These are phyloP conservation scores for Aspergillus unguis DNA, from an alignment of 2,329 filamentous ascomycete genomes.

Conservation along the genomic window DNA sequence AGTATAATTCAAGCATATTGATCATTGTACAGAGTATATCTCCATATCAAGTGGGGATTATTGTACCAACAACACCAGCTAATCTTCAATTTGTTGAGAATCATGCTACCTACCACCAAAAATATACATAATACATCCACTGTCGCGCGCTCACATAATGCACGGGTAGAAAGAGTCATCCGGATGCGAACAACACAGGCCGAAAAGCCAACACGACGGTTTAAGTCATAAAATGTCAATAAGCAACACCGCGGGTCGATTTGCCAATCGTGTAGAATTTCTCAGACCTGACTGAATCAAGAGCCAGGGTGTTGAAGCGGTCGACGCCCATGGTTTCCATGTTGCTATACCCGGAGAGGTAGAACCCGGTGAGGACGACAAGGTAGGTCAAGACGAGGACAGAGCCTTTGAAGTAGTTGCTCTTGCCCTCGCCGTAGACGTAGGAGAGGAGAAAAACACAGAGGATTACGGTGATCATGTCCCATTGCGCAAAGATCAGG, in stretches of 20 bases:
- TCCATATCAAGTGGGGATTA: neutral
- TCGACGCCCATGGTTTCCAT: constrained; percentile 49
- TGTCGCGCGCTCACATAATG: neutral
- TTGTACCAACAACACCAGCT: neutral
- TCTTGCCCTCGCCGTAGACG: constrained; percentile 98
- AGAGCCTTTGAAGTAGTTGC: constrained; percentile 99
- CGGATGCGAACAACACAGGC: too few relatives aligned
- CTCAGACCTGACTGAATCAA: constrained; percentile 31
- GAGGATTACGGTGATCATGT: constrained; percentile 94
- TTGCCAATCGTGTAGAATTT: constrained; percentile 45
- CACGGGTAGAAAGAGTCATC: neutral
- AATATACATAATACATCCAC: neutral
- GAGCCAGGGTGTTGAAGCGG: constrained; percentile 46
- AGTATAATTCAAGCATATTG: neutral
- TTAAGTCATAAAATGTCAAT: constrained; percentile 15
- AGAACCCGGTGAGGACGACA: constrained; percentile 89
- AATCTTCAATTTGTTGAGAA: neutral
- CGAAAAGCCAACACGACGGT: too few relatives aligned
- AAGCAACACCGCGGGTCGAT: constrained; percentile 36
- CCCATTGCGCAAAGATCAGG: constrained; percentile 96
- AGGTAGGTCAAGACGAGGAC: constrained; percentile 91
- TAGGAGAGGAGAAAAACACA: constrained; percentile 96
- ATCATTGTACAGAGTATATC: neutral
- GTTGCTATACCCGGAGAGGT: constrained; percentile 67
- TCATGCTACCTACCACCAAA: neutral